Conservation (phyloP, 2,329 filamentous ascomycete species). For the Blumeriella jaapii region DNA sequence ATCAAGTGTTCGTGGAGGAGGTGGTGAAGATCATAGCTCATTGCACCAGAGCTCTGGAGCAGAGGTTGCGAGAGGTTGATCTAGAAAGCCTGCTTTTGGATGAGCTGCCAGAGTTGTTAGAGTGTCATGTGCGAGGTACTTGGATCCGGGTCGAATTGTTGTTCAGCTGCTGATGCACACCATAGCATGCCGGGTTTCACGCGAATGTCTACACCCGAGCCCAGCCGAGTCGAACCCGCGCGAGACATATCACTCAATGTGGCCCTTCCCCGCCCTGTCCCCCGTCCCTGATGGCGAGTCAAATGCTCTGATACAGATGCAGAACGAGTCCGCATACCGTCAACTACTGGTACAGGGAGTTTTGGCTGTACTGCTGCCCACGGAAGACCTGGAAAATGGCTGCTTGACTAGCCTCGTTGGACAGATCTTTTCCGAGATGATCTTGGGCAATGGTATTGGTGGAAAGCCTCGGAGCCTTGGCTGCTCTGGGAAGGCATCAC, state of each 20-base stretch:
- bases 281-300: slow-evolving; percentile 52
- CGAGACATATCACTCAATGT: slow-evolving; percentile 71
- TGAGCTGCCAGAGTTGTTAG: slow-evolving; percentile 72
- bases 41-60: slow-evolving; percentile 76
- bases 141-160: not conserved
- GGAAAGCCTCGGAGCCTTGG: slow-evolving; percentile 81
- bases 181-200: slow-evolving; percentile 62
- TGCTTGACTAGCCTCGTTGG: slow-evolving; percentile 74
- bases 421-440: slow-evolving; percentile 82
- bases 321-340: slow-evolving; percentile 75
- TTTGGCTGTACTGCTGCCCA: slow-evolving; percentile 74
- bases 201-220: slow-evolving; percentile 42
- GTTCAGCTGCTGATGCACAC: slow-evolving; percentile 14
- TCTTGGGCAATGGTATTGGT: slow-evolving; percentile 71
- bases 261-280: slow-evolving; percentile 68
- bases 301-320: slow-evolving; percentile 48
- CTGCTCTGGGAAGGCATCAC: slow-evolving; percentile 76
- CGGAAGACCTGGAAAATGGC: slow-evolving; percentile 81
- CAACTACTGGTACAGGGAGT: slow-evolving; percentile 77
- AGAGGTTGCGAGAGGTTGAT: slow-evolving; percentile 72
- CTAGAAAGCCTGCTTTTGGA: slow-evolving; percentile 74
- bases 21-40: slow-evolving; percentile 86
- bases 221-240: slow-evolving; percentile 52
- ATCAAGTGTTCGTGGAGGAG: slow-evolving; percentile 79
- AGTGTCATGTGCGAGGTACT: slow-evolving; percentile 70